phyloP scores from a whole-genome alignment of 371 early-diverging fungal species.

The Mortierella sp. region DNA sequence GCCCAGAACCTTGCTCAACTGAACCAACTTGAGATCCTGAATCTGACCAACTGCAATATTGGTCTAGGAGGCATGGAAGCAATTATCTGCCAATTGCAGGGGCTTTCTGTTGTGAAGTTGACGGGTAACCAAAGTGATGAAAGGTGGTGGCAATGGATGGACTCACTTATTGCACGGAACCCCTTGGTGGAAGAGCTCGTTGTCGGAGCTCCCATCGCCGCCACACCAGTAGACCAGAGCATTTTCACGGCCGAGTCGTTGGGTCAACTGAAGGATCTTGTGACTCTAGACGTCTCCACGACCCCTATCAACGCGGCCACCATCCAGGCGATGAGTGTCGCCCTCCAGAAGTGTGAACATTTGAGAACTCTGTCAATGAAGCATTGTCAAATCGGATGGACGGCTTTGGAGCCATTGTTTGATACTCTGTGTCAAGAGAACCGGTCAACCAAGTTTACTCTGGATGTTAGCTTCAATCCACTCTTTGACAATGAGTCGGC shows the following conservation, averaged over 20 bases:
- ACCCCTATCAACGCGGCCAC: slow-evolving; percentile 25
- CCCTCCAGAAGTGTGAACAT: slow-evolving; percentile 7
- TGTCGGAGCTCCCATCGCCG: slow-evolving; percentile 20
- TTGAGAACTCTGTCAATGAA: slow-evolving; percentile 23
- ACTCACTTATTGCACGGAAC: slow-evolving; percentile 24
- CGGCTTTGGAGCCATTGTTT: slow-evolving; percentile 20
- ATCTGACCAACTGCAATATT: slow-evolving; percentile 41
- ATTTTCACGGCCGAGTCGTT: slow-evolving; percentile 16
- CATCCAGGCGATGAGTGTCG: slow-evolving; percentile 8
- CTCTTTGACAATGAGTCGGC: slow-evolving; percentile 35
- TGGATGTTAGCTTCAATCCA: slow-evolving; percentile 35
- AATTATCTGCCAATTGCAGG: slow-evolving; percentile 15
- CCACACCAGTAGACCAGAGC: background rate
- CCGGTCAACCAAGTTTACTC: slow-evolving; percentile 33
- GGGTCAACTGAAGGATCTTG: slow-evolving; percentile 15
- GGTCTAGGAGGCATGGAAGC: slow-evolving; percentile 29
- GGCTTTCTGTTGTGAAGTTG: slow-evolving; percentile 28
- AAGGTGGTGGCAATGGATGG: slow-evolving; percentile 51
- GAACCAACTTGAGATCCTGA: slow-evolving; percentile 23
- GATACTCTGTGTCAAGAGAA: slow-evolving; percentile 30
- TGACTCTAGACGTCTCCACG: slow-evolving; percentile 29
- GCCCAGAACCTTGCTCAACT: slow-evolving; percentile 14
- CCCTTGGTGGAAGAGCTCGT: slow-evolving; percentile 1
- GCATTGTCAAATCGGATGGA: slow-evolving; percentile 30
- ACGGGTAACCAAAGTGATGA: slow-evolving; percentile 29